Evolutionary conservation across 495 filamentous ascomycete genomes (phyloP).

Genomic region (Hypoxylon intermedium): DNA sequence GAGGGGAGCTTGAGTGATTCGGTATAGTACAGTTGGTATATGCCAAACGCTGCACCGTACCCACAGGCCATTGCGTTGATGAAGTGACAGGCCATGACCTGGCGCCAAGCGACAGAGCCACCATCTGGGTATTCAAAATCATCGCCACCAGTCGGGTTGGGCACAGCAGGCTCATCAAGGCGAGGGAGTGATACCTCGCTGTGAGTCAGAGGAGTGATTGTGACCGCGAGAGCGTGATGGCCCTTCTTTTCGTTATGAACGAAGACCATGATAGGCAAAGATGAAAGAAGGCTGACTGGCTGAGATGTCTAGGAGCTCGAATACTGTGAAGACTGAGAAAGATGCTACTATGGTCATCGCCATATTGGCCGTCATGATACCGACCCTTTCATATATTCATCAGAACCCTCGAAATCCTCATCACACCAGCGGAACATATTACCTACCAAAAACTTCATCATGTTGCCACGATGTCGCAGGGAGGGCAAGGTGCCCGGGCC

Average conservation of each 20-base stretch:
- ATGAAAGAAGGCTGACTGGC: slow-evolving; percentile 15
- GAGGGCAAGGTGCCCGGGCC: slow-evolving; percentile 22
- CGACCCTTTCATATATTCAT: slow-evolving; percentile 32
- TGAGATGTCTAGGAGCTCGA: slow-evolving; percentile 20
- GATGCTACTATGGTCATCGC: slow-evolving; percentile 13
- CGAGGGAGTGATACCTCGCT: slow-evolving; percentile 25
- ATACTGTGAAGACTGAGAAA: slow-evolving; percentile 11
- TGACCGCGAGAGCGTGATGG: slow-evolving; percentile 31
- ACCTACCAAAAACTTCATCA: slow-evolving; percentile 37
- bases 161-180: slow-evolving; percentile 10
- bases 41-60: slow-evolving; percentile 51
- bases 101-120: slow-evolving; percentile 50
- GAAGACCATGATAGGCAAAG: slow-evolving; percentile 34
- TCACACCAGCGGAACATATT: slow-evolving; percentile 28
- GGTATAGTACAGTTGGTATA: slow-evolving; percentile 57
- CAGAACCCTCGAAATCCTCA: slow-evolving; percentile 5
- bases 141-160: slow-evolving; percentile 8
- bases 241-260: slow-evolving; percentile 12
- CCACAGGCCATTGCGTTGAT: slow-evolving; percentile 54
- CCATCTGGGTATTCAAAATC: slow-evolving; percentile 46
- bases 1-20: slow-evolving; percentile 51
- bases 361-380: slow-evolving; percentile 9
- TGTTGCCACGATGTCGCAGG: slow-evolving; percentile 35
- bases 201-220: slow-evolving; percentile 12
- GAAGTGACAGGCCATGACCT: slow-evolving; percentile 49